Evolutionary conservation across 2,329 filamentous ascomycete genomes (phyloP).

Genomic region (Fragosphaeria purpurea): DNA sequence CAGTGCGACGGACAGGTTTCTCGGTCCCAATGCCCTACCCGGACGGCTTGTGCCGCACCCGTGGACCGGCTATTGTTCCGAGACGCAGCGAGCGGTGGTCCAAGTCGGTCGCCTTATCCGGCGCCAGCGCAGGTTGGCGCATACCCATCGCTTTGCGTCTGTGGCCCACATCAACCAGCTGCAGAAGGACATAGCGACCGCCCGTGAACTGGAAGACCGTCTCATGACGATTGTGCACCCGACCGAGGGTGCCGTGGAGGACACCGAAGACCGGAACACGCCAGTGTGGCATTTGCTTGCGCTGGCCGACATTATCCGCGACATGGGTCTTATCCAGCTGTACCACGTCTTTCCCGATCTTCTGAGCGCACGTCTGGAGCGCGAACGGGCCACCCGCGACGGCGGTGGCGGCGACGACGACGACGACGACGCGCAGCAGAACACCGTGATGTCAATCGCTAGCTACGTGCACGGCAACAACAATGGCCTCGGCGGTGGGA

Average conservation of each 20-base stretch:
- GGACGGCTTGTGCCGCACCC: constrained; percentile 29
- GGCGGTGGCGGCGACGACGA: constrained; percentile 12
- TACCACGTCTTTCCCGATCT: constrained; percentile 44
- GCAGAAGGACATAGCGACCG: constrained; percentile 24
- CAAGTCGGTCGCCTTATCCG: constrained; percentile 34
- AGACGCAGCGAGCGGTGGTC: constrained; percentile 32
- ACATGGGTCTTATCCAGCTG: constrained; percentile 41
- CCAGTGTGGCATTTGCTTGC: constrained; percentile 41
- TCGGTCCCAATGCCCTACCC: constrained; percentile 4
- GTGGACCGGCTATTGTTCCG: constrained; percentile 37
- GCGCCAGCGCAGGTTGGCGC: constrained; percentile 22
- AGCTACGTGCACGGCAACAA: neutral
- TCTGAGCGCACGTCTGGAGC: constrained; percentile 30
- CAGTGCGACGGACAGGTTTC: neutral
- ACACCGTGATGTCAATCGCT: too few species aligned
- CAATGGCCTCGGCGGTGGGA: neutral
- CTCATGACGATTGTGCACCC: constrained; percentile 37
- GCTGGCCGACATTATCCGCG: constrained; percentile 42
- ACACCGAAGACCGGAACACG: constrained; percentile 41
- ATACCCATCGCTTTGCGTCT: constrained; percentile 25
- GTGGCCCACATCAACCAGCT: constrained; percentile 16
- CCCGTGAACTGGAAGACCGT: constrained; percentile 33
- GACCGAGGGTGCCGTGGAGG: constrained; percentile 33
- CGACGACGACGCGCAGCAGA: neutral
- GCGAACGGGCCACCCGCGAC: constrained; percentile 12